These are phyloP conservation scores for Aspergillus carbonarius DNA, from an alignment of 2,329 filamentous ascomycete genomes.

Conservation along the genomic window DNA sequence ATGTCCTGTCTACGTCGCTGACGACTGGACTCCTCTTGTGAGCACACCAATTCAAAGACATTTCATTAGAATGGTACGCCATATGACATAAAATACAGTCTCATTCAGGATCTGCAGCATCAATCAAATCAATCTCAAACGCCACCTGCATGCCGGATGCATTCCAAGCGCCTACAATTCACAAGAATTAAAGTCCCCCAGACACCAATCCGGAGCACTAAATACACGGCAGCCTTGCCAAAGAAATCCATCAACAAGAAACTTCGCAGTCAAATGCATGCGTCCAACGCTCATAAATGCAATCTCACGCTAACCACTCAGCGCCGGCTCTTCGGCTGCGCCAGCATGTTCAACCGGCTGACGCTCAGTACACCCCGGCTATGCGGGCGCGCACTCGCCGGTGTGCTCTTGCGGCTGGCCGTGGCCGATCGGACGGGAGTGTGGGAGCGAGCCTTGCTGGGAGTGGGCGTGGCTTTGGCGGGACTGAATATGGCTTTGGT, in stretches of 20 bases:
- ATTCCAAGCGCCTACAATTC: background rate
- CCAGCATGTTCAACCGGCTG: slow-evolving; percentile 49
- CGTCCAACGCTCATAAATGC: slow-evolving; percentile 14
- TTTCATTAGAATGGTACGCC: background rate
- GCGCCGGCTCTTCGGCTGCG: slow-evolving; percentile 45
- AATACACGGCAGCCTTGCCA: background rate
- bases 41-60: no score
- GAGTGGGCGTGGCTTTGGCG: slow-evolving; percentile 25
- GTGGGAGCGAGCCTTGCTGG: slow-evolving; percentile 35
- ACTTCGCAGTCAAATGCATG: slow-evolving; percentile 1
- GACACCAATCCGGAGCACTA: background rate
- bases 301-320: slow-evolving; percentile 14
- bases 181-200: background rate
- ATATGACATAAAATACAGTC: background rate
- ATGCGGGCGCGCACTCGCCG: slow-evolving; percentile 31
- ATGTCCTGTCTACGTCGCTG: no score
- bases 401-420: slow-evolving; percentile 24
- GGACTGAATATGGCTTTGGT: background rate
- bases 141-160: background rate
- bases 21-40: background rate
- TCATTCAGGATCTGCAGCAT: background rate
- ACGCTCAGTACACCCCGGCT: slow-evolving; percentile 40
- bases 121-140: background rate
- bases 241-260: slow-evolving; percentile 4
- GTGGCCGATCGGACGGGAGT: slow-evolving; percentile 31